These are phyloP conservation scores for Saccharomyces paradoxus DNA, from an alignment of 805 yeast species.

Conservation along the genomic window DNA sequence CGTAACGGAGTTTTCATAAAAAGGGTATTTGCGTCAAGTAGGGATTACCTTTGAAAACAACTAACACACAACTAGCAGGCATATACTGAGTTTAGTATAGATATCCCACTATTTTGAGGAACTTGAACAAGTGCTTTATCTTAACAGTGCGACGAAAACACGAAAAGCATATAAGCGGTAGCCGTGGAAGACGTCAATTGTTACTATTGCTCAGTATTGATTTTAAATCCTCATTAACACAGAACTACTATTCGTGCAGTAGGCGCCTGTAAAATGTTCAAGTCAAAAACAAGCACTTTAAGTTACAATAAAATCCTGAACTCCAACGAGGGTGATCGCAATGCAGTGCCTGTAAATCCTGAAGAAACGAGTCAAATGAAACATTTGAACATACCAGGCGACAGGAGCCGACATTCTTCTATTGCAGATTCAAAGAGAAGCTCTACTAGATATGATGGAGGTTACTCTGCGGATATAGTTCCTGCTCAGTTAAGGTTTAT, in stretches of 20 bases:
- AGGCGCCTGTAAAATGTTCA: neutral
- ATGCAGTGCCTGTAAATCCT: neutral
- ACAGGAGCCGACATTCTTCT: neutral
- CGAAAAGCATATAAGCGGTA: neutral
- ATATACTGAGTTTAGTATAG: neutral
- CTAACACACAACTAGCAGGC: neutral
- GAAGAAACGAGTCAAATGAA: neutral
- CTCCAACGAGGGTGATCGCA: neutral
- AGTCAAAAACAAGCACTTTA: neutral
- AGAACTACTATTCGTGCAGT: neutral
- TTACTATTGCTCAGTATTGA: neutral
- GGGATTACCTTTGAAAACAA: too few species aligned
- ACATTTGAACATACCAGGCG: neutral
- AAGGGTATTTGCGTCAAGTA: neutral
- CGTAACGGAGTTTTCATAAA: neutral
- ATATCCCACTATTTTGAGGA: neutral
- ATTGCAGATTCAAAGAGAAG: neutral
- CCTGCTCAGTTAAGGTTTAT: neutral
- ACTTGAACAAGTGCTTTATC: neutral
- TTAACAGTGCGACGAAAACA: neutral
- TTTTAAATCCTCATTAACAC: neutral
- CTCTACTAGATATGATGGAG: constrained; percentile 1
- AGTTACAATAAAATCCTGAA: neutral
- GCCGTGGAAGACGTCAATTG: neutral
- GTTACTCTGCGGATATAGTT: constrained; percentile 18